These are phyloP conservation scores for Chaetomiaceae sp. DNA, from an alignment of 2,329 filamentous ascomycete genomes.

Conservation along the genomic window DNA sequence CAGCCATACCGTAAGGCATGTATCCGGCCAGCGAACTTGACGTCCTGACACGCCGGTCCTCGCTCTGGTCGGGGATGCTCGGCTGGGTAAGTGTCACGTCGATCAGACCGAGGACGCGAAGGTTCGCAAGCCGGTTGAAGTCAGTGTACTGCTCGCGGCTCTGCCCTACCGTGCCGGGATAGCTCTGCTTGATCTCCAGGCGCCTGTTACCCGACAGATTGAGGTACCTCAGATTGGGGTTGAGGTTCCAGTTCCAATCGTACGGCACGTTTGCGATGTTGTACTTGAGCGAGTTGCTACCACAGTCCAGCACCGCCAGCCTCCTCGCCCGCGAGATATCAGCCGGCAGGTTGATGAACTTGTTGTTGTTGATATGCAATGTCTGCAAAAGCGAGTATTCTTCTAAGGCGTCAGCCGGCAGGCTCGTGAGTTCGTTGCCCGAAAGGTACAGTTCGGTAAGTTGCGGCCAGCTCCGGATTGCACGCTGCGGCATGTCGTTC, in stretches of 20 bases:
- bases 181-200: slow-evolving; percentile 74
- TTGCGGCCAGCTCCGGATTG: slow-evolving; percentile 83
- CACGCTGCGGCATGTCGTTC: slow-evolving; percentile 82
- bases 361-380: slow-evolving; percentile 93
- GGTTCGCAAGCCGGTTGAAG: slow-evolving; percentile 76
- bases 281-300: slow-evolving; percentile 93
- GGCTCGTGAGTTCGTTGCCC: slow-evolving; percentile 83
- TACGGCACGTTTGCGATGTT: slow-evolving; percentile 99
- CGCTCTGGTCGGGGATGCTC: slow-evolving; percentile 88
- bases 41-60: slow-evolving; percentile 92
- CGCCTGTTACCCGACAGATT: slow-evolving; percentile 97
- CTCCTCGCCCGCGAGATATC: slow-evolving; percentile 93
- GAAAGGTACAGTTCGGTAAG: slow-evolving; percentile 90
- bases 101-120: slow-evolving; percentile 90
- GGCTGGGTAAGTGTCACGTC: slow-evolving; percentile 93
- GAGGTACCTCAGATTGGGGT: slow-evolving; percentile 87
- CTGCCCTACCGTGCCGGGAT: slow-evolving; percentile 45
- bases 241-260: slow-evolving; percentile 99
- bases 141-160: slow-evolving; percentile 74
- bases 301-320: slow-evolving; percentile 85
- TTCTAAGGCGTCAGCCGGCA: slow-evolving; percentile 91
- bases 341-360: slow-evolving; percentile 92
- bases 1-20: slow-evolving; percentile 94
- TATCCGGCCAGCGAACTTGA: slow-evolving; percentile 89
- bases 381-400: slow-evolving; percentile 82